Percentiles rank a stretch among this genome's conserved stretches.
Conservation (phyloP, 768 basidiomycete species). For the Russula olivacea region DNA sequence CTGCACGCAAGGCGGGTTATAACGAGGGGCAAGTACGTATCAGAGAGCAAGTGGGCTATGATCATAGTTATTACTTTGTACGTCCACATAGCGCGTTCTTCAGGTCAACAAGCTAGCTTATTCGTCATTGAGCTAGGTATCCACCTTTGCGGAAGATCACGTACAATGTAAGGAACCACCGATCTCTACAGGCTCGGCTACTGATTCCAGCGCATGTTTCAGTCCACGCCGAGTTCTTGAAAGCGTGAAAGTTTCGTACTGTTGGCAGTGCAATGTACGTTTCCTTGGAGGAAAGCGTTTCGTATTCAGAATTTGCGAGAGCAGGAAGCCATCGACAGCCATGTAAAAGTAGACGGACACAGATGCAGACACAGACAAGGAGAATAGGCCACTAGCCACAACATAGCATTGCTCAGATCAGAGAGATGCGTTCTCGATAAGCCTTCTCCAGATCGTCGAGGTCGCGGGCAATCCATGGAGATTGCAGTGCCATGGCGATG, state of each 20-base stretch:
- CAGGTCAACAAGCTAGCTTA: not conserved
- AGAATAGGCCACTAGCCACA: not conserved
- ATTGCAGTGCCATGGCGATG: slow-evolving; percentile 52
- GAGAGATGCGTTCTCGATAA: slow-evolving; percentile 50
- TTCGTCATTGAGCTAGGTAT: slow-evolving; percentile 48
- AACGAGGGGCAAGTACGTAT: slow-evolving; percentile 73
- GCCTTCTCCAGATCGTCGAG: slow-evolving; percentile 52
- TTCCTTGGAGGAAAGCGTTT: not conserved
- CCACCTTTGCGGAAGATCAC: slow-evolving; percentile 86
- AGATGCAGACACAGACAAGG: not conserved
- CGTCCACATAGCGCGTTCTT: slow-evolving; percentile 18
- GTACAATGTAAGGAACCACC: slow-evolving; percentile 56
- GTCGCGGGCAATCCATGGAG: slow-evolving; percentile 63
- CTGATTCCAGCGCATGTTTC: slow-evolving; percentile 27
- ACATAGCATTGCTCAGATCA: slow-evolving; percentile 6
- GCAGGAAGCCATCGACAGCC: slow-evolving; percentile 16
- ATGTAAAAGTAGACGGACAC: slow-evolving; percentile 4
- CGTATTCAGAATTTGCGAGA: slow-evolving; percentile 8
- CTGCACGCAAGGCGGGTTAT: slow-evolving; percentile 67
- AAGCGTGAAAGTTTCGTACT: slow-evolving; percentile 42
- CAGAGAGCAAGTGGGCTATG: slow-evolving; percentile 75
- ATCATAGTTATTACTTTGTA: slow-evolving; percentile 88
- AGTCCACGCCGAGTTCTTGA: slow-evolving; percentile 88
- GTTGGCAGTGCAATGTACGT: not conserved
- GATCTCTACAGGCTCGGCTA: slow-evolving; percentile 21